Conservation (phyloP, 2,329 filamentous ascomycete genomes). For the Westerdykella ornata region DNA sequence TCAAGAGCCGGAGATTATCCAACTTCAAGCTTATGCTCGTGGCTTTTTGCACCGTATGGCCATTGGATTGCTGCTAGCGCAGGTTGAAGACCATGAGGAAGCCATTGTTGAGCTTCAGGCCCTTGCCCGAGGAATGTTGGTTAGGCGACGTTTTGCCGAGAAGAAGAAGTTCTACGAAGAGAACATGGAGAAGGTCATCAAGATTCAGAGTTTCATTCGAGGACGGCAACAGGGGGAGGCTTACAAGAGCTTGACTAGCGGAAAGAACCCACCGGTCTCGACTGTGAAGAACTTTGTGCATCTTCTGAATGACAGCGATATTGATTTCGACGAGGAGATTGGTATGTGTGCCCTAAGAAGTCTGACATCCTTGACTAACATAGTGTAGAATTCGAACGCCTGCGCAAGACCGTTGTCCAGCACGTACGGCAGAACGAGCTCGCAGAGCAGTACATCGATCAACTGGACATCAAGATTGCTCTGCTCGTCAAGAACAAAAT, state of each 20-base stretch:
- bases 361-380: conserved; percentile 13
- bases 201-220: conserved; percentile 93
- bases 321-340: conserved; percentile 97
- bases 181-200: conserved; percentile 99
- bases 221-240: conserved; percentile 94
- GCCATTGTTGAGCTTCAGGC: conserved; percentile 68
- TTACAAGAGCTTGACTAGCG: conserved; percentile 92
- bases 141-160: conserved; percentile 70
- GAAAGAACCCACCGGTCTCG: conserved; percentile 92
- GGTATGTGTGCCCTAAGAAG: conserved; percentile 25
- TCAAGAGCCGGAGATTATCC: conserved; percentile 58
- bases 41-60: conserved; percentile 71
- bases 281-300: conserved; percentile 98
- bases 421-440: conserved; percentile 96
- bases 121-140: conserved; percentile 62
- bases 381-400: conserved; percentile 70
- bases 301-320: conserved; percentile 93
- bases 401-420: conserved; percentile 93
- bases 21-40: conserved; percentile 68
- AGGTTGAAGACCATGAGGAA: conserved; percentile 80
- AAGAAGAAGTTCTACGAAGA: conserved; percentile 85
- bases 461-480: conserved; percentile 98
- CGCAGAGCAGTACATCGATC: conserved; percentile 95
- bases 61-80: conserved; percentile 65
- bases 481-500: conserved; percentile 99